Base-by-base conservation (phyloP, 2,329 filamentous ascomycete genomes). In the Trichophyton rubrum region DNA sequence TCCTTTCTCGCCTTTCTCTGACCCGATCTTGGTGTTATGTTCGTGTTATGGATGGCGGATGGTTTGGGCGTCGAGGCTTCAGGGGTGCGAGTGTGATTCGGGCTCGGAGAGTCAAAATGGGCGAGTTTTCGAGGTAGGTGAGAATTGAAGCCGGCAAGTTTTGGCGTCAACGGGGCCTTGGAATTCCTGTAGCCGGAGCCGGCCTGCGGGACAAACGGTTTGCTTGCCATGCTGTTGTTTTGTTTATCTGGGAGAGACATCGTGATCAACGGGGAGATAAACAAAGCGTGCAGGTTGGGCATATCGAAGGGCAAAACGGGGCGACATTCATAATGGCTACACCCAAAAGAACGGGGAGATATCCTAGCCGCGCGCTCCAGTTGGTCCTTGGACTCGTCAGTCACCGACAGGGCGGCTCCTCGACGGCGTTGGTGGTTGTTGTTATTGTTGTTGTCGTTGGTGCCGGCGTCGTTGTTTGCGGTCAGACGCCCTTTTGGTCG, bases 21-120 rank as follows among this genome's bases (percentile, higher is more conserved):
- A 7, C 86, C 87, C 7, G 90, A 90, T 65, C 90, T 84, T 58
- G 90, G 89, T 2, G 90, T 95, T 69, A 90, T 77, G 71, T 89
- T 90, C 71, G 75, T 81, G 72, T 73, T 83, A 51, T 90, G 74
- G n/a, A 43, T 47, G 3, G n/a, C 17, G 3, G 57, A 47, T 15
- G 41, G 9, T 66, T 82, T 82, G 57, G 57, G 43, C 4, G 24
- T 35, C 58, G 81, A 69, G 57, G 83, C 80, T 58, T 86, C 83
- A 62, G 68, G 66, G 68, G 71, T 68, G 66, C 70, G 67, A 62
- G 71, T 68, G 63, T 69, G 67, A 62, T 64, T 67, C 53, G 69
- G 67, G 61, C 69, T 67, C 62, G 70, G 66, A 61, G 71, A 66
- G 40, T 75, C 71, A 55, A 69, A 63, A 45, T 68, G 66, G 35